Evolutionary conservation across 805 yeast species (phyloP), one percentile per base, ranked within the genome.

Genomic region (Saturnispora halmiae): DNA sequence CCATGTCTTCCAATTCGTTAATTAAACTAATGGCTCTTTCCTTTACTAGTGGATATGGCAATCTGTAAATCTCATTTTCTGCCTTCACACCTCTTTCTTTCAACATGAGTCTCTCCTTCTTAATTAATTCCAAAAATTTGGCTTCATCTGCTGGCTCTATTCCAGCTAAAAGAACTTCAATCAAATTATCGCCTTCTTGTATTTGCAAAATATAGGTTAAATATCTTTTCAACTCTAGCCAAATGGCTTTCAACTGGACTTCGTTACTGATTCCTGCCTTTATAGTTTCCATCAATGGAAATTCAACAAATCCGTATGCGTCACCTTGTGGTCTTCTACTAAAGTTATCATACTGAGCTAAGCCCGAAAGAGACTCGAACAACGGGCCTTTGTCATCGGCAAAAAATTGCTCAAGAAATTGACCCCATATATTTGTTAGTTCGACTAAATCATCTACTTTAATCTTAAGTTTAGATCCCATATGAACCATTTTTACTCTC

Each of bases 171-270:
- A 86, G 59, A 13, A 57, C 24, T 34, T 56, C 63, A 21, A 59
- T 46, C 40, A 85, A 61, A 38, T 82, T 90, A 41, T 80, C 70
- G 34, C 90, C 67, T 47, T 77, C 79, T 64, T 92, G 96, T 5
- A 92, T 83, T 48, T 87, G 77, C 46, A 88, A 75, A 52, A 90
- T 76, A 54, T 86, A 86, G 13, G 82, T 62, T n/a, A 88, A 63
- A 49, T 87, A 81, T 46, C 95, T 67, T 57, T 90, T 90, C 1
- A 82, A 86, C 53, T 85, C 87, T 40, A 85, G 71, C 51, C 80
- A 65, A 24, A 84, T 60, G 5, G 81, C 43, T 13, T 45, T 38
- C 4, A 40, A 18, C 16, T 29, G 34, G 14, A 13, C 29, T 14
- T 40, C 43, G 7, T 45, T 34, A 29, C 27, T 32, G 4, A 31